These are phyloP conservation scores for Microcera coccophila DNA, from an alignment of 2,329 filamentous ascomycete genomes.

Conservation along the genomic window DNA sequence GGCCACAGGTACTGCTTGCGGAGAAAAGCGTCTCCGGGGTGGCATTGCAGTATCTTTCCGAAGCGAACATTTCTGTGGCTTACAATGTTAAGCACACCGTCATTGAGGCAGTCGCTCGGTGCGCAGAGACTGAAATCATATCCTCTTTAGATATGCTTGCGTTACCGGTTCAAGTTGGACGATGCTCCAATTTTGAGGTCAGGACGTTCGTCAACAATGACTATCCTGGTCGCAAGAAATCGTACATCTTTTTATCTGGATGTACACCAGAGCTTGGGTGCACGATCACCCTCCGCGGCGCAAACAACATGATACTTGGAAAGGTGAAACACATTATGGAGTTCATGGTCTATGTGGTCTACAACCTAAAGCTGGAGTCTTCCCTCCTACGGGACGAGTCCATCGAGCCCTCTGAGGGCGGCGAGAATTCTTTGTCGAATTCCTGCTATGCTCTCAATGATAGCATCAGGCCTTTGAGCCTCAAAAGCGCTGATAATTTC, in stretches of 20 bases:
- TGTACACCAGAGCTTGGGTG: constrained; percentile 88
- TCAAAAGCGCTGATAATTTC: constrained; percentile 26
- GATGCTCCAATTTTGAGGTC: constrained; percentile 85
- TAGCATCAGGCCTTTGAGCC: constrained; percentile 34
- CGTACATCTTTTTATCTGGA: constrained; percentile 91
- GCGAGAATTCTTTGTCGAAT: constrained; percentile 42
- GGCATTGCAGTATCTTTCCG: constrained; percentile 80
- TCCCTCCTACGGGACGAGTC: constrained; percentile 92
- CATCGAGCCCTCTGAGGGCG: constrained; percentile 69
- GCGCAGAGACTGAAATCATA: constrained; percentile 86
- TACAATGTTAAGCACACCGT: constrained; percentile 97
- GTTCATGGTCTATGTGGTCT: constrained; percentile 98
- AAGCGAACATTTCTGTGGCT: constrained; percentile 85
- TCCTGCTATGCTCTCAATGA: constrained; percentile 40
- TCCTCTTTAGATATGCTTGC: constrained; percentile 93
- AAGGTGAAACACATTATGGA: constrained; percentile 92
- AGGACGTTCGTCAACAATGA: constrained; percentile 87
- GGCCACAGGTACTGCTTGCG: constrained; percentile 82
- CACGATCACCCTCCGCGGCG: constrained; percentile 87
- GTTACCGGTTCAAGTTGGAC: constrained; percentile 66
- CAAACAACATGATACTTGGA: constrained; percentile 63
- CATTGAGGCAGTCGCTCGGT: constrained; percentile 88
- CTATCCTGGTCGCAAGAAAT: constrained; percentile 75
- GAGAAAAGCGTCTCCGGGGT: constrained; percentile 90
- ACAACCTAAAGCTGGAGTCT: constrained; percentile 93